phyloP scores from a whole-genome alignment of 129 eudicot genomes.

The Helianthus annuus region DNA sequence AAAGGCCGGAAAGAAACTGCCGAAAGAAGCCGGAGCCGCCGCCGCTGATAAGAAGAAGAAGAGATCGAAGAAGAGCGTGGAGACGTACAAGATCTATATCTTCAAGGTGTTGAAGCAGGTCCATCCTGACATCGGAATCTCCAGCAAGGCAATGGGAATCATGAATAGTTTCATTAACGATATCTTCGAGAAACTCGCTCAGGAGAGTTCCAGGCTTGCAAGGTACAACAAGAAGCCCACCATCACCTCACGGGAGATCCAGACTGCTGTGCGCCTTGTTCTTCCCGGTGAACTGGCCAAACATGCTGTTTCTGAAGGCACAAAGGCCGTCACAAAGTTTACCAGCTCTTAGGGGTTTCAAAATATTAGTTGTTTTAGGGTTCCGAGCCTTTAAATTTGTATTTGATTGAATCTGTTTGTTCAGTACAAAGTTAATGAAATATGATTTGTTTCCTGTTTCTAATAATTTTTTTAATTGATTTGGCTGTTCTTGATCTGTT shows the following conservation, averaged over 20 bases:
- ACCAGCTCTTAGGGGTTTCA: too few species aligned
- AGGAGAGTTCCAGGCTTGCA: constrained; percentile 62
- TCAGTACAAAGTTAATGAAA: too few species aligned
- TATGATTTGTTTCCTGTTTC: too few species aligned
- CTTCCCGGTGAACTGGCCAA: constrained; percentile 77
- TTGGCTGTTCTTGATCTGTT: too few species aligned
- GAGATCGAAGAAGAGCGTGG: constrained; percentile 62
- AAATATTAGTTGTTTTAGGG: too few species aligned
- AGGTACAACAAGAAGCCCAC: constrained; percentile 78
- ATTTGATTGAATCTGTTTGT: too few species aligned
- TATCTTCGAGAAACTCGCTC: constrained; percentile 70
- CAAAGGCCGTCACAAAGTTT: constrained; percentile 51
- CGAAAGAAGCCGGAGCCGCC: constrained; percentile 51
- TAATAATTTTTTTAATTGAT: too few species aligned
- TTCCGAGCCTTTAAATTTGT: too few species aligned
- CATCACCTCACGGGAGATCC: constrained; percentile 67
- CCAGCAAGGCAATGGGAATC: constrained; percentile 73
- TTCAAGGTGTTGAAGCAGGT: constrained; percentile 77
- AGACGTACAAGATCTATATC: constrained; percentile 77
- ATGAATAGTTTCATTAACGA: constrained; percentile 74
- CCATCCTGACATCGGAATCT: constrained; percentile 63
- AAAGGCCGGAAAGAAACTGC: constrained; percentile 71
- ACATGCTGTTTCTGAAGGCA: constrained; percentile 73
- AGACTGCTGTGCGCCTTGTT: constrained; percentile 67
- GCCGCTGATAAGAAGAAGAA: constrained; percentile 76